Base-by-base conservation (phyloP, 805 yeast genomes). In the Torulaspora microellipsoides region DNA sequence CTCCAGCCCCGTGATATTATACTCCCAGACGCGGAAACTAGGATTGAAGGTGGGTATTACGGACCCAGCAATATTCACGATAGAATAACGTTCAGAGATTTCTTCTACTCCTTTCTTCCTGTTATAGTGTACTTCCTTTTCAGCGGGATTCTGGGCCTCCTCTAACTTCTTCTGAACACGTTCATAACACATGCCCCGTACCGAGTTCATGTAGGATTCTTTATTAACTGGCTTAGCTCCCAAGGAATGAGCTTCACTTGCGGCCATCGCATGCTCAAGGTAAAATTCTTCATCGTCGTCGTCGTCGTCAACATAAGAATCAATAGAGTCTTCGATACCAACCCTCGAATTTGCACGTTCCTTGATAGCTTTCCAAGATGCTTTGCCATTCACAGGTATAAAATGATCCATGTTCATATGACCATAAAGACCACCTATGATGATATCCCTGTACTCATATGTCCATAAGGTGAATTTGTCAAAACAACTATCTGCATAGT, bases 331-430 rank as follows among this genome's bases (percentile, higher is more conserved):
- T 12, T 27, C 31, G 12, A 8, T 9, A 12, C 32, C 8, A n/a
- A 11, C 25, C 6, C 10, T 34, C 10, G 31, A 28, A 13, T 20
- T 8, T 27, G 40, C 32, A 8, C 9, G 10, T 23, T 58, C 60
- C 12, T 59, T 60, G 7, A 60, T 40, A 15, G 51, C 74, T 46
- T 72, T 71, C 68, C 85, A 81, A 0, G 93, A 86, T 51, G 77
- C 75, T 37, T 72, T 74, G 1, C 87, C 74, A 65, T 87, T 91
- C 47, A 83, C 68, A 0, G 95, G 88, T 35, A 85, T 72, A 60
- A 84, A 86, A 66, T 87, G 95, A 59, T 88, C 95, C 42, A 86
- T 70, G 63, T 87, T 87, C 95, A 87, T 87, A 60, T 87, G 96
- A 0, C 96, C 96, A 60, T 76, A 87, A 27, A 87, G 66, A 9